Conservation (phyloP, 2,329 filamentous ascomycete species). For the Mollisiaceae sp. region DNA sequence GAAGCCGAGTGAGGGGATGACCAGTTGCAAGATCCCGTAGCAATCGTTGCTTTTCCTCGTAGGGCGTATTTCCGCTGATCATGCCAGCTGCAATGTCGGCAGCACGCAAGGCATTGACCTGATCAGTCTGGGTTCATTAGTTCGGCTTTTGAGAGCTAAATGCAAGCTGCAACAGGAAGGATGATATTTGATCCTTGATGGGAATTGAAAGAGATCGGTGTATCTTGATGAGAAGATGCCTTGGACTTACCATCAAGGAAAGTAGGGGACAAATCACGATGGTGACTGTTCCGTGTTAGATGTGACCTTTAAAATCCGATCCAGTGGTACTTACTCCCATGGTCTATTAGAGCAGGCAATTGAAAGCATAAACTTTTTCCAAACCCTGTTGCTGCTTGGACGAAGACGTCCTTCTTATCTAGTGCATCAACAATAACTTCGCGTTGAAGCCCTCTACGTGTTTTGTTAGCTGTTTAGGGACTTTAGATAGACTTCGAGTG, state of each 20-base stretch:
- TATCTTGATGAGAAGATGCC: background rate
- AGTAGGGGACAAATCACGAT: slow-evolving; percentile 89
- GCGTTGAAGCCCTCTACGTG: slow-evolving; percentile 75
- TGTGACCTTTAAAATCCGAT: slow-evolving; percentile 25
- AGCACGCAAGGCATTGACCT: slow-evolving; percentile 79
- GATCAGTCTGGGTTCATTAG: slow-evolving; percentile 71
- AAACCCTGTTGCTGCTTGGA: slow-evolving; percentile 89
- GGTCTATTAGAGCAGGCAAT: slow-evolving; percentile 84
- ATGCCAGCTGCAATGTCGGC: slow-evolving; percentile 81
- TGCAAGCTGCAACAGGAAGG: background rate
- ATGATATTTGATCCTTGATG: background rate
- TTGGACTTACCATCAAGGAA: slow-evolving; percentile 76
- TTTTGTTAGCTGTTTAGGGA: slow-evolving; percentile 18
- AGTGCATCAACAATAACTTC: slow-evolving; percentile 86
- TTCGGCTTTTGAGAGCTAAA: background rate
- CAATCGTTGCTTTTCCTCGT: slow-evolving; percentile 68
- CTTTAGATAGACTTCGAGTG: too few relatives aligned
- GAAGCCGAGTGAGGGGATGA: slow-evolving; percentile 79
- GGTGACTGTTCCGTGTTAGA: slow-evolving; percentile 62
- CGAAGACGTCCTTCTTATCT: slow-evolving; percentile 85
- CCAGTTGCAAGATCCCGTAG: slow-evolving; percentile 84
- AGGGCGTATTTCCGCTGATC: slow-evolving; percentile 82
- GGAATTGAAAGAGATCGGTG: background rate
- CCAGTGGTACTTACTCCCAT: slow-evolving; percentile 64
- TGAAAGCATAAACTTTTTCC: slow-evolving; percentile 95